Base-by-base conservation (phyloP, 805 yeast species). In the Sugiyamaella marilandica region DNA sequence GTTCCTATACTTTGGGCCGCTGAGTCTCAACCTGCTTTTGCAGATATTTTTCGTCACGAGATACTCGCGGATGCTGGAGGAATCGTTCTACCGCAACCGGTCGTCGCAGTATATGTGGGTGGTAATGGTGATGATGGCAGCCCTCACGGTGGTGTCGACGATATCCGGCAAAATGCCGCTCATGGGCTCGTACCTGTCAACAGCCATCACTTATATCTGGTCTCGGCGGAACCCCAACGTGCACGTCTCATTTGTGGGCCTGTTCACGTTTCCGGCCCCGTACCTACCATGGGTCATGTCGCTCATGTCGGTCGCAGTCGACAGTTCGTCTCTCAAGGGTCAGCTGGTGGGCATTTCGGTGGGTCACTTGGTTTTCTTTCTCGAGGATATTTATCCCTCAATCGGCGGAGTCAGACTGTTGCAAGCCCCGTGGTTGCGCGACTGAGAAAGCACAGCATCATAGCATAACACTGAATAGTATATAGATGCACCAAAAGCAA, bases 191-290 rank as follows among this genome's bases (percentile, higher is more conserved):
- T 62, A 70, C 16, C 64, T 81, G 26, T 51, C 69, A 5, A 56
- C 62, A 33, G 62, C 70, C 5, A 55, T 80, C 41, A 60, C 73
- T 8, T 80, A 76, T 57, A 64, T 80, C 29, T 73, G 80, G 74
- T 70, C 81, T 2, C 68, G 80, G 29, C 70, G 74, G 16, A 70
- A 73, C 53, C 78, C 80, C 2, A 70, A 70, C 34, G 66, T 68
- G 13, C 66, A 68, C 34, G 58, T 79, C 16, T 59, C 71, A 4
- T 55, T 78, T 31, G 58, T 78, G 54, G 76, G 80, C 5, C 46
- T 80, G 4, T 57, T 72, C 45, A 66, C 59, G n/a, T 62, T 79
- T 39, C 63, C 67, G 21, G 74, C 79, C 1, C 70, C 74, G 29
- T 76, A 78, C 57, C 53, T 74, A 19, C 81, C 81, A 1, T 70